Base-by-base conservation (phyloP, 2,329 filamentous ascomycete genomes). In the Colletotrichum coccodes region DNA sequence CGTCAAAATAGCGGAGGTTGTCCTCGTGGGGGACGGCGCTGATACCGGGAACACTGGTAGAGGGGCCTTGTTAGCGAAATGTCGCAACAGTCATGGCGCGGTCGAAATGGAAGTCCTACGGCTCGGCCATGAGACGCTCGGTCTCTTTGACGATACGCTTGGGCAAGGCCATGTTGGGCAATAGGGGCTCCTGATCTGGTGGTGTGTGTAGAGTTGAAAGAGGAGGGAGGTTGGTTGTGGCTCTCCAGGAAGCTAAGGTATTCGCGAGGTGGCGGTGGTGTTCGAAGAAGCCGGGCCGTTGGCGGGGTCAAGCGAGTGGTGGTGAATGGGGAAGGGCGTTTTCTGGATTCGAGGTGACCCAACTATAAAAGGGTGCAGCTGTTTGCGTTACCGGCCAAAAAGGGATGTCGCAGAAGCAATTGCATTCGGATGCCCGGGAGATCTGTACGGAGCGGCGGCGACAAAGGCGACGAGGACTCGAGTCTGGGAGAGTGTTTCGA, bases 81-180 rank as follows among this genome's bases (percentile, higher is more conserved):
- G 46, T 54, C 52, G 62, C 28, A 52, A 62, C 26, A 26, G 23
- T 28, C 52, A 21, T 30, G 38, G 28, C 52, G 23, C 12, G 50
- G 44, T 36, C n/a, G 50, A n/a, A 57, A 16, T 18, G 28, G 23
- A 23, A 28, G 9, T 60, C 93, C 82, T 88, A 97, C 94, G 96
- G 96, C 83, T 99, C 96, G 72, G 94, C 93, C 90, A 97, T 95
- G 74, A 99, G 89, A 78, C 96, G 91, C 84, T 99, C 95, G 23
- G 96, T 99, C 89, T 99, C 97, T 84, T 99, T 99, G 78, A 98
- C 89, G 78, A 99, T 99, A 79, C 96, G 89, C 87, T 99, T 99
- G 36, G 96, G 95, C 73, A 99, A 86, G 72, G 94, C 91, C 93
- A 90, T 90, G 49, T 2, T 69, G 66, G 49, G 65, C 65, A 34